Evolutionary conservation across 495 filamentous ascomycete genomes (phyloP), one percentile per base, ranked within the genome.

Genomic region (Cudoniella acicularis): DNA sequence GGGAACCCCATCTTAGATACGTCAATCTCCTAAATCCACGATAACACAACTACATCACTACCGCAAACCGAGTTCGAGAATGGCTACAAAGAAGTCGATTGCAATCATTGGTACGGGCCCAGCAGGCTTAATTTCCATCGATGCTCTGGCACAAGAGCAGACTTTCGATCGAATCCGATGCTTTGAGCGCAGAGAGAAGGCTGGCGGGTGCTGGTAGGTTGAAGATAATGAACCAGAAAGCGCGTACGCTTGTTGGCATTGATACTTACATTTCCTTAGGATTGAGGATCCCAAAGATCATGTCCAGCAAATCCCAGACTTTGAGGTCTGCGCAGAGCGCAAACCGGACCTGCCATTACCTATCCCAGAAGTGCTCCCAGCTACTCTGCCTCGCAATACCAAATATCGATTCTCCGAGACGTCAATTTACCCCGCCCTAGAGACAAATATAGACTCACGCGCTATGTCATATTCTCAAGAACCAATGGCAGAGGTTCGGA

Each of bases 21-120:
- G n/a, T n/a, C n/a, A n/a, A n/a, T n/a, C n/a, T n/a, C n/a, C n/a
- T n/a, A n/a, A n/a, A n/a, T n/a, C n/a, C n/a, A n/a, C n/a, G n/a
- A n/a, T n/a, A n/a, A n/a, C n/a, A n/a, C n/a, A n/a, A n/a, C n/a
- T n/a, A n/a, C n/a, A n/a, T n/a, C n/a, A n/a, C n/a, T n/a, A n/a
- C n/a, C n/a, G n/a, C n/a, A n/a, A n/a, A n/a, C n/a, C n/a, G n/a
- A n/a, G n/a, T n/a, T n/a, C n/a, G n/a, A 54, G 16, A 41, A 60
- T 64, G 64, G 48, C 54, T 24, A 56, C 62, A 4, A 63, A 76
- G 23, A 83, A 79, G 64, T 73, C 77, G n/a, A 74, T 85, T 10
- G 83, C 83, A 18, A 73, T 86, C 2, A 83, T 86, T 56, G 82
- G 83, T 6, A 73, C 80, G 1, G 82, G 83, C 2, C 83, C 83